Base-by-base conservation (phyloP, 306 rosid species). In the Oxytropis ochrocephala region DNA sequence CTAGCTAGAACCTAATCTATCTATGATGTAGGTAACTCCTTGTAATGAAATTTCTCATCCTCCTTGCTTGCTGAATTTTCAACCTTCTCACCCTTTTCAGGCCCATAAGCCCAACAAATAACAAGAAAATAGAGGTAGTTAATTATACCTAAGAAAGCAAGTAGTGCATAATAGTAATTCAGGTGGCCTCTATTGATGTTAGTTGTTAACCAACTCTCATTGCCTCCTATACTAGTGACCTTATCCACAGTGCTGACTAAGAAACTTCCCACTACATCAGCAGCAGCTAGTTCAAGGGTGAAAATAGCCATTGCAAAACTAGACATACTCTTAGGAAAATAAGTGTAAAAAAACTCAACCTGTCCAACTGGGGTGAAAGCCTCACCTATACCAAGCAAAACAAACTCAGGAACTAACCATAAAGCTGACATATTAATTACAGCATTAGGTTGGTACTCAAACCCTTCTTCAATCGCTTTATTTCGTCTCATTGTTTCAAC, bases 131-230 rank as follows among this genome's bases (percentile, higher is more conserved):
- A 84, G 17, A 84, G 4, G 29, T 21, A 78, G 75, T 84, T 84
- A 73, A 78, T 16, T 2, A 72, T 7, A 18, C 81, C 71, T 43
- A 84, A 5, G 51, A 51, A 14, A 30, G 78, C 46, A 13, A 81
- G 67, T 0, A 84, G 30, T 14, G 73, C 78, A 49, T 72, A 84
- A 63, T 67, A 81, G 65, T 63, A 84, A 72, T 84, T 78, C 58
- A 78, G 55, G 42, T 75, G 85, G 1, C 78, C 91, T 60, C 12
- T 67, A 12, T 86, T 86, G 27, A 86, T 81, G 67, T 86, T 83
- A 49, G 73, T 79, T 2, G 83, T 36, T 24, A 86, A 59, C 88
- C 91, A 86, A 46, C 91, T 81, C 65, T 54, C 84, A 0, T 21
- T 64, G 16, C 82, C 86, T 30, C 81, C 88, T 2, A 43, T 8